Conservation (phyloP, 176 grass and related monocot species). For the Oropetium thomaeum region DNA sequence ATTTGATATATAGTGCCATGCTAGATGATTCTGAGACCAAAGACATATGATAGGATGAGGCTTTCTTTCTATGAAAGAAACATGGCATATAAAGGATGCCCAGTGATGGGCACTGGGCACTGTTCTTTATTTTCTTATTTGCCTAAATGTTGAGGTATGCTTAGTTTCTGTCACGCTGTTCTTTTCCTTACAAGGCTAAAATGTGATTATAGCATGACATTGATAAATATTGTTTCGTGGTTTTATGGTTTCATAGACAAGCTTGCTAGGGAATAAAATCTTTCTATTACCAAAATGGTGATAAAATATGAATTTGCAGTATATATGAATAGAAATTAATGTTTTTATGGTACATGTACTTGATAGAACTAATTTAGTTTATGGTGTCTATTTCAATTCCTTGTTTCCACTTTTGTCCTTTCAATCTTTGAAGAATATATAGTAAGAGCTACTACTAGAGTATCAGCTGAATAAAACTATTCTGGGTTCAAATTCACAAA, state of each 20-base stretch:
- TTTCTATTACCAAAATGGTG: neutral
- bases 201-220: neutral
- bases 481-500: too few species aligned
- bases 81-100: neutral
- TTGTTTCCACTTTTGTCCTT: neutral
- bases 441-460: neutral
- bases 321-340: neutral
- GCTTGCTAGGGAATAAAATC: neutral
- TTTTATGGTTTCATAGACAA: neutral
- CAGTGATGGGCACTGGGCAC: neutral
- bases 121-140: neutral
- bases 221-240: neutral
- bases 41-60: neutral
- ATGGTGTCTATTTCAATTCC: neutral
- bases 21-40: neutral
- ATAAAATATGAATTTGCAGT: neutral
- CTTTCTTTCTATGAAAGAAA: constrained; percentile 15
- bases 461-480: neutral
- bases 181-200: neutral
- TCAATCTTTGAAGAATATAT: neutral
- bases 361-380: neutral
- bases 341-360: neutral
- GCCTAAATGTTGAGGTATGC: neutral
- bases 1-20: neutral
- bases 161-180: neutral